phyloP scores from a whole-genome alignment of 352 stramenopile species.

The Peronosclerospora sorghi region DNA sequence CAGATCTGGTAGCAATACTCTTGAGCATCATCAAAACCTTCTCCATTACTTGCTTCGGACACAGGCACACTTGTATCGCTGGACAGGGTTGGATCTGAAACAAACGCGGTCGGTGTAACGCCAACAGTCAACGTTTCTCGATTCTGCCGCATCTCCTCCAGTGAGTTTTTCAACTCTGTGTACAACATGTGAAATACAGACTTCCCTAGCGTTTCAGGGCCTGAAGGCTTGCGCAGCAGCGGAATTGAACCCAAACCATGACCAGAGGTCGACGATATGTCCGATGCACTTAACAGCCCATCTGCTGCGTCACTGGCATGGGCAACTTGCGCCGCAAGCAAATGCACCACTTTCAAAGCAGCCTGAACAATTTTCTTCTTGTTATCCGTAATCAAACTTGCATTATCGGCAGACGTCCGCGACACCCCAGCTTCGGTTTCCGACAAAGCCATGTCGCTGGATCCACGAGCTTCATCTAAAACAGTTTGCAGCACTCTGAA shows the following conservation, averaged over 20 bases:
- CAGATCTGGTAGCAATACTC: constrained; percentile 88
- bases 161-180: constrained; percentile 79
- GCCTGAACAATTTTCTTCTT: constrained; percentile 82
- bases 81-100: constrained; percentile 30
- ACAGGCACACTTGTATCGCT: constrained; percentile 27
- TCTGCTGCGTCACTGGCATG: constrained; percentile 59
- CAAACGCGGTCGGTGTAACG: constrained; percentile 14
- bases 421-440: constrained; percentile 13
- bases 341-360: constrained; percentile 77
- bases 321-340: constrained; percentile 81
- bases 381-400: constrained; percentile 26
- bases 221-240: constrained; percentile 71
- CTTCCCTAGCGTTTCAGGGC: constrained; percentile 80
- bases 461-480: constrained; percentile 69
- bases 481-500: constrained; percentile 87
- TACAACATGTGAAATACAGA: constrained; percentile 88
- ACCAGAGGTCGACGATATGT: constrained; percentile 32
- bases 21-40: constrained; percentile 39
- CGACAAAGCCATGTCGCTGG: constrained; percentile 21
- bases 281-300: constrained; percentile 38
- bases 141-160: constrained; percentile 57
- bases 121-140: constrained; percentile 8
- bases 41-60: constrained; percentile 23
- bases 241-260: constrained; percentile 60
- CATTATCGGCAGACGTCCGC: constrained; percentile 24